Conservation (phyloP, 2,329 filamentous ascomycete genomes). For the Aspergillus fijiensis region DNA sequence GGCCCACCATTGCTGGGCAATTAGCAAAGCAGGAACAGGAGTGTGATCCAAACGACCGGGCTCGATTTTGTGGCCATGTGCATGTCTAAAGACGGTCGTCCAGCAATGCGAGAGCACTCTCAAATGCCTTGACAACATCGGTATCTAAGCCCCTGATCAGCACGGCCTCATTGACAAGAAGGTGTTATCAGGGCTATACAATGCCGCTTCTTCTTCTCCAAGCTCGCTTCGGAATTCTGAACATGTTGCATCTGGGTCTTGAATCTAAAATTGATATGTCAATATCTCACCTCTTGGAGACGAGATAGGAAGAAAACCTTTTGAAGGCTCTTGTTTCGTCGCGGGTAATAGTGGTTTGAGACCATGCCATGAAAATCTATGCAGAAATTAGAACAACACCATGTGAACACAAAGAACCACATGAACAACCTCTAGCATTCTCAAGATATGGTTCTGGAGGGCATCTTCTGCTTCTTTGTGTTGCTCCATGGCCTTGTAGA, state of each 20-base stretch:
- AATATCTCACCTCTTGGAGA: not conserved
- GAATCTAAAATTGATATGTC: slow-evolving; percentile 52
- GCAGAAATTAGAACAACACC: slow-evolving; percentile 5
- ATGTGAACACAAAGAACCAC: not conserved
- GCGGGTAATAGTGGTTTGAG: slow-evolving; percentile 66
- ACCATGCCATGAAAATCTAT: slow-evolving; percentile 80
- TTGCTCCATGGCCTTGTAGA: slow-evolving; percentile 63
- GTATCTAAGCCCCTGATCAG: slow-evolving; percentile 34
- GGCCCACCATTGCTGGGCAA: no score
- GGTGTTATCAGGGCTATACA: slow-evolving; percentile 56
- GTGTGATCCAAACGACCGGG: not conserved
- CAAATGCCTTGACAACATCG: slow-evolving; percentile 50
- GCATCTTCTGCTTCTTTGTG: slow-evolving; percentile 64
- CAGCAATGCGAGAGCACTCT: slow-evolving; percentile 48
- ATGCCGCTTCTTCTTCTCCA: slow-evolving; percentile 75
- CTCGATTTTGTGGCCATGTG: not conserved
- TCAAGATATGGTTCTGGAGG: slow-evolving; percentile 66
- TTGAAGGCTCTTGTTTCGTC: slow-evolving; percentile 77
- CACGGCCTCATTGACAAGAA: not conserved
- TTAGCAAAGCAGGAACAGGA: not conserved
- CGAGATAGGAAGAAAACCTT: slow-evolving; percentile 53
- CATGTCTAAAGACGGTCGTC: slow-evolving; percentile 31
- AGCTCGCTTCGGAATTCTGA: slow-evolving; percentile 67
- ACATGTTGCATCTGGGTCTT: slow-evolving; percentile 78
- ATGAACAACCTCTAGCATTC: slow-evolving; percentile 60